Evolutionary conservation across 768 basidiomycete genomes (phyloP).

Genomic region (Lentinula guzmanii): DNA sequence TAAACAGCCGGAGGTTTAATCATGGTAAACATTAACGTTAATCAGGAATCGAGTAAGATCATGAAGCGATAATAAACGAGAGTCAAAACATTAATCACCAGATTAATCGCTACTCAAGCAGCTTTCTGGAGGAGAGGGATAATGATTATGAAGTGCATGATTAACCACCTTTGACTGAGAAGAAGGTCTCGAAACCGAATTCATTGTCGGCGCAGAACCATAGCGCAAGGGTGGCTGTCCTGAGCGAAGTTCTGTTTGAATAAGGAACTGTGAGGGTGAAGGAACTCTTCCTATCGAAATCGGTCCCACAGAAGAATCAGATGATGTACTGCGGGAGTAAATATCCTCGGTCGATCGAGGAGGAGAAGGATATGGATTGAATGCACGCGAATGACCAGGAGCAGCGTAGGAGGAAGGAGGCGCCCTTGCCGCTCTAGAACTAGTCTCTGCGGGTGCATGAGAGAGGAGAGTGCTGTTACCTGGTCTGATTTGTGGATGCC

Average conservation of each 20-base stretch:
- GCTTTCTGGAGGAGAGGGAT: not conserved
- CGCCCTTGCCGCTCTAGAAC: not conserved
- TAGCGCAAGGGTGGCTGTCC: not conserved
- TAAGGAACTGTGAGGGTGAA: not conserved
- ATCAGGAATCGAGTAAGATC: too few relatives aligned
- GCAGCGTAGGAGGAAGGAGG: not conserved
- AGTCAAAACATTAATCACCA: too few relatives aligned
- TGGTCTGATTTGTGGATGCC: not conserved
- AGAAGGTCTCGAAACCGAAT: not conserved
- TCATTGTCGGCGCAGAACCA: not conserved
- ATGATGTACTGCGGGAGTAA: not conserved
- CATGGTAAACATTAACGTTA: too few relatives aligned
- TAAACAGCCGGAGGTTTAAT: too few relatives aligned
- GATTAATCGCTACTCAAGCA: too few relatives aligned
- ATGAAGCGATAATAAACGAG: too few relatives aligned
- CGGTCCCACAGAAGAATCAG: not conserved
- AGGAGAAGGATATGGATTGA: not conserved
- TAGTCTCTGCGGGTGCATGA: not conserved
- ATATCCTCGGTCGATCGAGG: not conserved
- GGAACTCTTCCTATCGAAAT: not conserved
- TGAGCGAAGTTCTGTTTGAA: not conserved
- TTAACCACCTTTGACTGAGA: not conserved
- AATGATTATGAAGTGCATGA: not conserved
- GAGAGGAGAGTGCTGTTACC: not conserved
- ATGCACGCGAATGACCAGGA: not conserved